phyloP scores from a whole-genome alignment of 2,329 filamentous ascomycete genomes.

The Colletotrichum siamense region DNA sequence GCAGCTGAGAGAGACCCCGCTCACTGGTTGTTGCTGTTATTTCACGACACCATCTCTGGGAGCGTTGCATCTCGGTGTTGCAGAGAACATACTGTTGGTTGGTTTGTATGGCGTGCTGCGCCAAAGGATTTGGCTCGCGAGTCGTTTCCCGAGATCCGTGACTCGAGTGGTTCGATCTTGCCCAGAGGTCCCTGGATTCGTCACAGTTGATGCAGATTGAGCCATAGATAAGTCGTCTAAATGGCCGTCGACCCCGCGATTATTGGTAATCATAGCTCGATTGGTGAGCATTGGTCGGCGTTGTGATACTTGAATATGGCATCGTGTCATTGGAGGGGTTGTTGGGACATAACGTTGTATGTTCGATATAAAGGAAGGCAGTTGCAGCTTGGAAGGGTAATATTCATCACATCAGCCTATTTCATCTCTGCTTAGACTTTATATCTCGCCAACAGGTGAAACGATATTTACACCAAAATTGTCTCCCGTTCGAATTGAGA shows the following conservation, averaged over 20 bases:
- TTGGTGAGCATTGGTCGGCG: not conserved
- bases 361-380: not conserved
- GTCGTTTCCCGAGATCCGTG: not conserved
- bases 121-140: not conserved
- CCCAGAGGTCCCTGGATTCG: not conserved
- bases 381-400: no score
- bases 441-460: not conserved
- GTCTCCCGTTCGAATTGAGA: no score
- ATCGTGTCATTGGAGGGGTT: not conserved
- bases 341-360: not conserved
- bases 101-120: conserved; percentile 8
- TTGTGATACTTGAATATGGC: not conserved
- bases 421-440: fast-evolving
- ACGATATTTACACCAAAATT: fast-evolving
- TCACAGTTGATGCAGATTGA: conserved; percentile 7
- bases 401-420: fast-evolving
- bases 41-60: not conserved
- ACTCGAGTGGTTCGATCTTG: not conserved
- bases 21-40: not conserved
- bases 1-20: not conserved
- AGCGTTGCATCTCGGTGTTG: not conserved
- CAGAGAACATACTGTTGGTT: not conserved
- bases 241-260: not conserved
- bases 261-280: conserved; percentile 10
- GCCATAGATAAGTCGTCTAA: not conserved